Evolutionary conservation across 2,329 filamentous ascomycete species (phyloP), one percentile per base, ranked within the genome.

Genomic region (Ophiostoma sp.): DNA sequence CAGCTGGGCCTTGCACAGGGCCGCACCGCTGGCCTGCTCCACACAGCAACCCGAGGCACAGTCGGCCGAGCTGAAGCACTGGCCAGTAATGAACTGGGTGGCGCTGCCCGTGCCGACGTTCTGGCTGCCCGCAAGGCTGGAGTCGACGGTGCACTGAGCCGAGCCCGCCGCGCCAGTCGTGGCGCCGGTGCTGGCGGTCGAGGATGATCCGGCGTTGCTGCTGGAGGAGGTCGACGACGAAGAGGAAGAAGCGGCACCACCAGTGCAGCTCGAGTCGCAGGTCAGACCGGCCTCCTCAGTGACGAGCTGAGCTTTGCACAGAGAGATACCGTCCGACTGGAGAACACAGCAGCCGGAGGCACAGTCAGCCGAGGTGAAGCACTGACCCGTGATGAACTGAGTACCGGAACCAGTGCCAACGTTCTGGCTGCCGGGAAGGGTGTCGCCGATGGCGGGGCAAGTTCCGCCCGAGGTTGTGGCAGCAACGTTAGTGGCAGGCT

Each of bases 71-170:
- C 70, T 73, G 36, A 75, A 72, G 76, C 79, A 80, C 66, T 75
- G 77, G 52, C 79, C 79, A 2, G 76, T 77, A 74, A 80, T 79
- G 73, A 79, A 80, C 75, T 80, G 79, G n/a, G 31, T 28, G 25
- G 74, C 78, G 9, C 74, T 36, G 31, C 77, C 77, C 70, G 77
- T 79, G 69, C 79, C 79, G 17, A 79, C 78, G 64, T 79, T 79
- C 63, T 55, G 69, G 6, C 79, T 79, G 39, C 82, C 82, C n/a
- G 81, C 76, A 6, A 82, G 78, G 22, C 80, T 78, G n/a, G 78
- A 74, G 72, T 82, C 78, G 19, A 82, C 74, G 0, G 55, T 52
- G 70, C 74, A 75, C 25, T 59, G 45, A 1, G 57, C 71, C 17
- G 71, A 63, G n/a, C 73, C 70, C 25, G 69, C 68, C 19, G 33